A percentile compares a stretch with the other conserved stretches of the same genome.
Evolutionary conservation across 176 grass and related monocot genomes (phyloP).

Genomic region (Olyra latifolia): DNA sequence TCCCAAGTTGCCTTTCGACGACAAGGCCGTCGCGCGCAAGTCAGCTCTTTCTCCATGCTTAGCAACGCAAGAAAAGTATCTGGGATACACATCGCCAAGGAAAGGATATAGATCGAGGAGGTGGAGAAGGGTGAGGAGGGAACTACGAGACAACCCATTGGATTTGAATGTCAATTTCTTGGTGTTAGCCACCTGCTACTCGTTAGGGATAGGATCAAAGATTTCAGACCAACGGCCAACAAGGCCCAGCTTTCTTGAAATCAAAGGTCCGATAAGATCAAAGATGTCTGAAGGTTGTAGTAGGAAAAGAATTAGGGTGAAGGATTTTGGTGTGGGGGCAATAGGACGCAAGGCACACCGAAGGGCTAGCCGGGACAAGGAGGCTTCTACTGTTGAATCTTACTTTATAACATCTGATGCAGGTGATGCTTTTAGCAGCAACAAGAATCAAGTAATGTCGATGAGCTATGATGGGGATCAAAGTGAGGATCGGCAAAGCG

Average conservation of each 20-base stretch:
- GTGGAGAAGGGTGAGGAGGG: slow-evolving; percentile 59
- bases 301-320: slow-evolving; percentile 36
- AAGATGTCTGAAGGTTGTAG: background rate
- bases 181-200: slow-evolving; percentile 41
- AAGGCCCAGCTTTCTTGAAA: background rate
- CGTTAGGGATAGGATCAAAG: slow-evolving; percentile 37
- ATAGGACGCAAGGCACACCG: background rate
- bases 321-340: slow-evolving; percentile 14
- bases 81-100: background rate
- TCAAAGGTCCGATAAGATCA: background rate
- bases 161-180: slow-evolving; percentile 49
- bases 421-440: slow-evolving; percentile 36
- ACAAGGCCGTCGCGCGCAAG: background rate
- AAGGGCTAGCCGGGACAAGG: slow-evolving; percentile 2
- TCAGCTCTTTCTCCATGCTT: background rate
- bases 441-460: slow-evolving; percentile 37
- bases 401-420: slow-evolving; percentile 43
- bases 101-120: slow-evolving; percentile 38
- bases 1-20: slow-evolving; percentile 16
- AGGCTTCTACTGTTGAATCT: slow-evolving; percentile 38
- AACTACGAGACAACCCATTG: slow-evolving; percentile 40
- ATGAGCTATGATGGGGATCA: slow-evolving; percentile 34
- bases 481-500: slow-evolving; percentile 48
- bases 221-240: background rate
- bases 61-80: slow-evolving; percentile 24